Evolutionary conservation across 768 basidiomycete species (phyloP).

Genomic region (Rickenella mellea): DNA sequence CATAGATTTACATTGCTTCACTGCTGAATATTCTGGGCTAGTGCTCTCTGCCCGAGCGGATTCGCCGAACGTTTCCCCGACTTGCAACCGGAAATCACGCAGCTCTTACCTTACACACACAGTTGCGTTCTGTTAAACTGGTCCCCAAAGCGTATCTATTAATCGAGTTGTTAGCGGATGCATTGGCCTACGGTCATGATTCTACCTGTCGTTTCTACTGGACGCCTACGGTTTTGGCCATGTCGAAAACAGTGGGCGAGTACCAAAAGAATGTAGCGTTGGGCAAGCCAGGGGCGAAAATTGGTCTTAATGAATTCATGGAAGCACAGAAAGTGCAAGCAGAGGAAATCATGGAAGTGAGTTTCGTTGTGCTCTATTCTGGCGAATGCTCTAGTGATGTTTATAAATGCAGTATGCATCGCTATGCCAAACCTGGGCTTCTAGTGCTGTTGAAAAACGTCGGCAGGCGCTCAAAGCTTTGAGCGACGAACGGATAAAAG

Average conservation of each 20-base stretch:
- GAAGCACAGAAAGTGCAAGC: too few species aligned
- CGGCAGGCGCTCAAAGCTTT: too few species aligned
- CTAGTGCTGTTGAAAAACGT: too few species aligned
- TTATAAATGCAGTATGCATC: too few species aligned
- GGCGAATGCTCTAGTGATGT: too few species aligned
- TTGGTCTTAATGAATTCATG: slow-evolving; percentile 18
- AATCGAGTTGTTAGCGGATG: slow-evolving; percentile 17
- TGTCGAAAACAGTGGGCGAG: slow-evolving; percentile 10
- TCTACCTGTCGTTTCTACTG: slow-evolving; percentile 24
- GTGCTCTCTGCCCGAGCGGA: too few species aligned
- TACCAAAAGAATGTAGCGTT: slow-evolving; percentile 13
- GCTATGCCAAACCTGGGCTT: too few species aligned
- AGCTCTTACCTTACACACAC: slow-evolving; percentile 22
- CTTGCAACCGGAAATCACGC: slow-evolving; percentile 16
- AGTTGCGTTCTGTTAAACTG: slow-evolving; percentile 11
- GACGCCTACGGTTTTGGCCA: slow-evolving; percentile 19
- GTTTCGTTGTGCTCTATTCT: too few species aligned
- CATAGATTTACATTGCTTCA: slow-evolving; percentile 1
- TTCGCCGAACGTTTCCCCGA: slow-evolving; percentile 18
- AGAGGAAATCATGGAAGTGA: too few species aligned
- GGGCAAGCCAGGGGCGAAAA: slow-evolving; percentile 14
- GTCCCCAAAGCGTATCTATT: not conserved
- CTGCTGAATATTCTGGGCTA: slow-evolving; percentile 14
- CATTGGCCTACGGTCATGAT: slow-evolving; percentile 17
- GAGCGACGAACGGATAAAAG: too few species aligned